Conservation (phyloP, 176 grass and related monocot genomes). For the Luzula sylvatica region DNA sequence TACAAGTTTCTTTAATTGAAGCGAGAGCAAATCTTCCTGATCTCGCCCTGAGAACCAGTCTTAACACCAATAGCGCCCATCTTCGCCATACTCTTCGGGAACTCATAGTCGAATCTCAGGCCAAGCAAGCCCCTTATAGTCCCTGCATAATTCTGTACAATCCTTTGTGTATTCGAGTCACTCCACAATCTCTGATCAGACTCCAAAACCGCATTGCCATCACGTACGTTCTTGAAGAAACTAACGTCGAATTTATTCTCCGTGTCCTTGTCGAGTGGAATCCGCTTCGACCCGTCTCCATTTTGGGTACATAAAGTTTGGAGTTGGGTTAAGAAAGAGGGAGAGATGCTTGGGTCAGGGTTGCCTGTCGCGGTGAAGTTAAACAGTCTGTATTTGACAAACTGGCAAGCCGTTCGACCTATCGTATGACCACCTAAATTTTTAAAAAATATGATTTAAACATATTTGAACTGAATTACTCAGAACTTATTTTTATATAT, state of each 20-base stretch:
- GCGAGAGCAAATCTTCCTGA: constrained; percentile 56
- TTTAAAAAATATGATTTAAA: neutral
- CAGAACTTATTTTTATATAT: neutral
- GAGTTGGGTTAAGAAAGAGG: constrained; percentile 31
- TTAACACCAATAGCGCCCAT: constrained; percentile 52
- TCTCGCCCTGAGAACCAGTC: constrained; percentile 55
- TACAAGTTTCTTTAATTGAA: no score
- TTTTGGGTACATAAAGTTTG: constrained; percentile 35
- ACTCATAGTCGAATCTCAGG: constrained; percentile 48
- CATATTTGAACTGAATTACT: neutral
- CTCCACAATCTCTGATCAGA: constrained; percentile 79
- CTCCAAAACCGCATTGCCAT: constrained; percentile 54
- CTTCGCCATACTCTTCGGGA: constrained; percentile 54
- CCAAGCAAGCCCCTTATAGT: constrained; percentile 52
- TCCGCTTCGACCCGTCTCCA: constrained; percentile 21
- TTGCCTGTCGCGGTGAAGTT: constrained; percentile 63
- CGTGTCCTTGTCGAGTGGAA: constrained; percentile 51
- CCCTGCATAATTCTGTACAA: constrained; percentile 50
- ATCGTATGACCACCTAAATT: constrained; percentile 56
- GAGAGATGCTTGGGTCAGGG: constrained; percentile 47
- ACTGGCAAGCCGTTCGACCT: constrained; percentile 60
- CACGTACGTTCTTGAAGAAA: constrained; percentile 73
- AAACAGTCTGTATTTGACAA: constrained; percentile 53
- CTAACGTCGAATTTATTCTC: constrained; percentile 35
- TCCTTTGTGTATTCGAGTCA: constrained; percentile 35